Evolutionary conservation across 2,329 filamentous ascomycete species (phyloP), one percentile per base, ranked within the genome.

Genomic region (Davidsoniella australis): DNA sequence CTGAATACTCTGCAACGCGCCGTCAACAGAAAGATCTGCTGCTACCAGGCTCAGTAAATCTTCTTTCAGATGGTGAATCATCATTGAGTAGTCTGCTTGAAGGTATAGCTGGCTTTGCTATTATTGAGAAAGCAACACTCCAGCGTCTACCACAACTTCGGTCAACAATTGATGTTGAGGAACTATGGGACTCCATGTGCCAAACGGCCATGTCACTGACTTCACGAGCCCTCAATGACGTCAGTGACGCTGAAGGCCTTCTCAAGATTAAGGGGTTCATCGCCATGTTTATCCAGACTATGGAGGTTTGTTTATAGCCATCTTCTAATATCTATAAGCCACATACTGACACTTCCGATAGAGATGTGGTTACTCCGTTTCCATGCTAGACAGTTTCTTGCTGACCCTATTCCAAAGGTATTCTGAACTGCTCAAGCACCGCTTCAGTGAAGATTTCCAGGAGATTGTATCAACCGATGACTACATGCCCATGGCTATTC

Each of bases 401-500:
- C 72, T 96, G n/a, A 82, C 74, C 1, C 68, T 98, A 5, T 98
- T 98, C 62, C 82, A 89, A 55, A 94, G 89, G 62, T 98, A 98
- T 62, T 85, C 88, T 0, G 84, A 93, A 56, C 70, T 96, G 8
- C 73, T 98, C 50, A 95, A 94, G 65, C 78, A 77, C 53, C 77
- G 87, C 42, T 98, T 96, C 60, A 94, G 86, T 61, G 85, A 93
- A 56, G 89, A 96, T 63, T 98, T 98, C 61, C 82, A 93, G 61
- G 89, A 96, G 73, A 80, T 80, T 57, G 76, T 81, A 14, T 79
- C 85, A n/a, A 95, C 86, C 1, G 91, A 98, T 62, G 91, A 98
- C 64, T 98, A 98, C 64, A 98, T 98, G 89, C 93, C 91, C 2
- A 96, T 98, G 91, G 85, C 86, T 1, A 94, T 96, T 62, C 85